Conservation (phyloP, 257 asterid species). For the Henckelia pumila region DNA sequence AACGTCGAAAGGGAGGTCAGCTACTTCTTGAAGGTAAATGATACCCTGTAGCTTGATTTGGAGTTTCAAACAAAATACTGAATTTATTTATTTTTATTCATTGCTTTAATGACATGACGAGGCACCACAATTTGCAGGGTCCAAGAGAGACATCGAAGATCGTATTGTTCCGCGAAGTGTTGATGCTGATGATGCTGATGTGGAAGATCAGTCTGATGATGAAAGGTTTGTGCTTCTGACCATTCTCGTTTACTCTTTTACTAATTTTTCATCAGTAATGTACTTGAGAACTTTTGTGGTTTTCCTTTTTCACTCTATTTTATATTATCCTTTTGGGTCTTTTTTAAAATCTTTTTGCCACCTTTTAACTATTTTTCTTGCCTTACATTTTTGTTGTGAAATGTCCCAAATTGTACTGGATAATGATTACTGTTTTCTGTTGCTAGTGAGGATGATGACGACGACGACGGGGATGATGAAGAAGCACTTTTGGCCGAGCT, state of each 20-base stretch:
- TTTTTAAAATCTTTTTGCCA: neutral
- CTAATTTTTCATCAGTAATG: conserved; percentile 1
- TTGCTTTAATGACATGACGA: conserved; percentile 1
- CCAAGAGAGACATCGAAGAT: conserved; percentile 71
- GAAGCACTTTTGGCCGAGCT: conserved; percentile 95
- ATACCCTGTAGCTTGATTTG: conserved; percentile 12
- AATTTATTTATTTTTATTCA: neutral
- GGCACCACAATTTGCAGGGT: conserved; percentile 40
- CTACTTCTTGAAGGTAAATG: conserved; percentile 81
- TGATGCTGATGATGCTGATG: conserved; percentile 89
- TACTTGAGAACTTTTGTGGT: neutral
- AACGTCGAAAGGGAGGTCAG: conserved; percentile 74
- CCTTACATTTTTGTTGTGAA: neutral
- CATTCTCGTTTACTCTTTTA: neutral
- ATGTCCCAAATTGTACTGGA: neutral
- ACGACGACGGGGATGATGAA: conserved; percentile 73
- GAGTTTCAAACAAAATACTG: neutral
- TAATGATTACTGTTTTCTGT: conserved; percentile 10
- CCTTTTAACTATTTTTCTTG: neutral
- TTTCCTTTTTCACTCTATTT: neutral
- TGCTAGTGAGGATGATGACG: conserved; percentile 50
- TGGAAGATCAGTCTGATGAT: conserved; percentile 52
- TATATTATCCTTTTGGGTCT: neutral
- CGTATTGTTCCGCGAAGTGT: conserved; percentile 71
- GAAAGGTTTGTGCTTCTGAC: conserved; percentile 48